Conservation (phyloP, 768 basidiomycete species). For the Calocybe gangraenosa region DNA sequence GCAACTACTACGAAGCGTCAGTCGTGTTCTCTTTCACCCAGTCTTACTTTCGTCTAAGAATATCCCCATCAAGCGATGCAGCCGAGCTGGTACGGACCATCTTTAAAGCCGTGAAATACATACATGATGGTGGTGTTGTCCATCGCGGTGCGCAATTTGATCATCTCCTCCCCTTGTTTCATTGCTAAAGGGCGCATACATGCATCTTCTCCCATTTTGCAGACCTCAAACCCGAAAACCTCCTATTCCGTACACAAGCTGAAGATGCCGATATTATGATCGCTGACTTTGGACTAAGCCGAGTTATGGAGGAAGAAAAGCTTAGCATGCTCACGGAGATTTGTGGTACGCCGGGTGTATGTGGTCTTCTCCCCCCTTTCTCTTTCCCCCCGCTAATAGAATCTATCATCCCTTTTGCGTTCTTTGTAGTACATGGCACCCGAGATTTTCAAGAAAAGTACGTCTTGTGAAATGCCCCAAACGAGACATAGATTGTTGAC, state of each 20-base stretch:
- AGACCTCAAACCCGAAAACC: constrained; percentile 98
- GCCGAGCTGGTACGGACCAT: constrained; percentile 85
- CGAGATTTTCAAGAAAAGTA: constrained; percentile 91
- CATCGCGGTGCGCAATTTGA: constrained; percentile 60
- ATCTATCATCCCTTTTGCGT: too few species aligned
- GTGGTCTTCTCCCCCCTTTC: constrained; percentile 19
- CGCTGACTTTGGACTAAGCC: constrained; percentile 92
- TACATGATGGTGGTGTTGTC: constrained; percentile 89
- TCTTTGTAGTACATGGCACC: constrained; percentile 81
- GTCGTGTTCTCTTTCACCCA: constrained; percentile 18
- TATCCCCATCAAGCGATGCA: constrained; percentile 63
- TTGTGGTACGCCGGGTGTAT: constrained; percentile 87
- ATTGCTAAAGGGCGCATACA: too few species aligned
- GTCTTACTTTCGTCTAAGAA: neutral
- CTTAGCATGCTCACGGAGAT: constrained; percentile 88
- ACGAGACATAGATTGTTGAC: neutral
- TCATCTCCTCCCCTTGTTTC: neutral
- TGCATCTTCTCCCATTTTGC: too few species aligned
- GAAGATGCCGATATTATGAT: constrained; percentile 96
- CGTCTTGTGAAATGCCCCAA: constrained; percentile 17
- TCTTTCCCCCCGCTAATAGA: too few species aligned
- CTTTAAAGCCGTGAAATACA: constrained; percentile 82
- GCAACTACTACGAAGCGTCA: constrained; percentile 93
- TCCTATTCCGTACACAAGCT: constrained; percentile 84
- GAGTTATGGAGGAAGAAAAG: constrained; percentile 89